Evolutionary conservation across 1,139 yeast species (phyloP).

Genomic region (Yamadazyma triangularis): DNA sequence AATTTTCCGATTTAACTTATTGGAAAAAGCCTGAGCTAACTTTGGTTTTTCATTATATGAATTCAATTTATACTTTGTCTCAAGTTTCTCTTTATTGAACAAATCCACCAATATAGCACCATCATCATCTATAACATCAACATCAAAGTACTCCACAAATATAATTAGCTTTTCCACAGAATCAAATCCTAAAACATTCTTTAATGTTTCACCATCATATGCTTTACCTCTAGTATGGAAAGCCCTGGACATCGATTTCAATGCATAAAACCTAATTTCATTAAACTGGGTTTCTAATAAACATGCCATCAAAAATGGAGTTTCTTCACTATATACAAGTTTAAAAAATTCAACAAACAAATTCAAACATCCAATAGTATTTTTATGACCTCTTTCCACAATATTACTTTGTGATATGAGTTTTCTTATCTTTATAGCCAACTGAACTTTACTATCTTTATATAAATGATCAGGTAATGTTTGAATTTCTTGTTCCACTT

Average conservation of each 20-base stretch:
- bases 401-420: slow-evolving; percentile 61
- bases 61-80: slow-evolving; percentile 38
- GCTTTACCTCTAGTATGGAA: slow-evolving; percentile 72
- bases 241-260: slow-evolving; percentile 63
- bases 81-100: slow-evolving; percentile 45
- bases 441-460: slow-evolving; percentile 54
- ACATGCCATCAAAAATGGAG: slow-evolving; percentile 73
- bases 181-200: slow-evolving; percentile 63
- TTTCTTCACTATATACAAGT: slow-evolving; percentile 38
- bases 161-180: slow-evolving; percentile 44
- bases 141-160: slow-evolving; percentile 63
- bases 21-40: slow-evolving; percentile 54
- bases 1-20: slow-evolving; percentile 44
- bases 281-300: slow-evolving; percentile 77
- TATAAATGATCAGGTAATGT: slow-evolving; percentile 57
- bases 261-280: slow-evolving; percentile 71
- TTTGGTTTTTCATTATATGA: slow-evolving; percentile 45
- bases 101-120: slow-evolving; percentile 49
- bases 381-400: slow-evolving; percentile 52
- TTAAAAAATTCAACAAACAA: slow-evolving; percentile 65
- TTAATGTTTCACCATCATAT: slow-evolving; percentile 45
- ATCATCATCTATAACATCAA: slow-evolving; percentile 41
- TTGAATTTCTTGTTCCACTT: slow-evolving; percentile 74
- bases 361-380: slow-evolving; percentile 59
- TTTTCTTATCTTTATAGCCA: slow-evolving; percentile 67